These are phyloP conservation scores for Phialocephala subalpina DNA, from an alignment of 2,329 filamentous ascomycete genomes.

Conservation along the genomic window DNA sequence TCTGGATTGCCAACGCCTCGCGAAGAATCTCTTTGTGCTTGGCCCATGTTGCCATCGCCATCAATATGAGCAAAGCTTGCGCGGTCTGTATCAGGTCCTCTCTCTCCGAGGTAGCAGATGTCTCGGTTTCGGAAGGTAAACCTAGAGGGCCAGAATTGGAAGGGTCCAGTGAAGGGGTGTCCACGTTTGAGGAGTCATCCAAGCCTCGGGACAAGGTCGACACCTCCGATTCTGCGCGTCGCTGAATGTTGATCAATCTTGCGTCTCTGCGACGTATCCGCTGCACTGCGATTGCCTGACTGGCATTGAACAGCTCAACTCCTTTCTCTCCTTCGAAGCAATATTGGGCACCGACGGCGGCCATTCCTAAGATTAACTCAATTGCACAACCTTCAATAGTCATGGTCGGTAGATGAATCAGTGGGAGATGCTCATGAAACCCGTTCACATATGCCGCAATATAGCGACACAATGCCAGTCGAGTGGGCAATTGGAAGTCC, in stretches of 20 bases:
- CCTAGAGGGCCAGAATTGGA: constrained; percentile 19
- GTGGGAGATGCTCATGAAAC: constrained; percentile 67
- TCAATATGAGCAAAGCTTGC: constrained; percentile 67
- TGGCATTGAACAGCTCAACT: constrained; percentile 68
- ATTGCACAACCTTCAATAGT: constrained; percentile 69
- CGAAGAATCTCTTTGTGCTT: constrained; percentile 53
- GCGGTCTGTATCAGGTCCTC: constrained; percentile 62
- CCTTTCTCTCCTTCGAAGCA: constrained; percentile 67
- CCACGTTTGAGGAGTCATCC: neutral
- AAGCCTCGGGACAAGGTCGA: neutral
- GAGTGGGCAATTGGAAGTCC: constrained; percentile 73
- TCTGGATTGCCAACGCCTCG: constrained; percentile 65
- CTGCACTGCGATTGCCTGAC: constrained; percentile 64
- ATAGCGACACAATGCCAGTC: constrained; percentile 73
- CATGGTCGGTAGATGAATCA: constrained; percentile 74
- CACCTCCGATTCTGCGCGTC: constrained; percentile 3
- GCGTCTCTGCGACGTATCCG: constrained; percentile 65
- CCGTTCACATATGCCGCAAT: constrained; percentile 75
- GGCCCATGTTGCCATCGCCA: constrained; percentile 67
- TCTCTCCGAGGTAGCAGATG: constrained; percentile 11
- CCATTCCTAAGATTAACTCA: constrained; percentile 72
- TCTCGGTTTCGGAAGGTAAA: constrained; percentile 18
- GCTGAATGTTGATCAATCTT: constrained; percentile 49
- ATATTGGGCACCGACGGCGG: constrained; percentile 73
- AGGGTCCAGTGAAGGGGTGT: constrained; percentile 5